Percentiles rank a stretch among this genome's conserved stretches.
Evolutionary conservation across 2,329 filamentous ascomycete genomes (phyloP).

Genomic region (Penicillium polonicum): DNA sequence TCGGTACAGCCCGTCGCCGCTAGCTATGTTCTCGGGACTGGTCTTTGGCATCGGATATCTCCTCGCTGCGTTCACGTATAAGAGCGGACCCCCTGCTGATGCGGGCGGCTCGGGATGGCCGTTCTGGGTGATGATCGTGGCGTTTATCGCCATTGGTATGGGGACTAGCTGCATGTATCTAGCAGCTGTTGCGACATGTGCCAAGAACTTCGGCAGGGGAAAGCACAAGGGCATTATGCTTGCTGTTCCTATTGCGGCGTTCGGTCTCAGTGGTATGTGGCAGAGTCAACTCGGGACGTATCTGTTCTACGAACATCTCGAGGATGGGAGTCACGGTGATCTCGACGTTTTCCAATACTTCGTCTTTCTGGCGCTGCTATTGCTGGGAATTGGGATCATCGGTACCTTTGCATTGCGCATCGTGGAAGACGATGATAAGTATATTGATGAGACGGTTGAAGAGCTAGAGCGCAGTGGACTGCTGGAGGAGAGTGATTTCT

Average conservation of each 20-base stretch:
- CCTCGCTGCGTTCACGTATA: conserved; percentile 76
- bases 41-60: conserved; percentile 81
- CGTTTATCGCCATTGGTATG: conserved; percentile 78
- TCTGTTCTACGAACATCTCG: conserved; percentile 69
- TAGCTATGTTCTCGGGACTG: conserved; percentile 69
- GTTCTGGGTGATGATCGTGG: conserved; percentile 77
- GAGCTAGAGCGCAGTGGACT: conserved; percentile 87
- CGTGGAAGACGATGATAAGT: conserved; percentile 75
- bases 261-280: conserved; percentile 95
- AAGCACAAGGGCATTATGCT: conserved; percentile 85
- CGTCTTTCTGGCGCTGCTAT: conserved; percentile 72
- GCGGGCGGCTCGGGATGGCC: conserved; percentile 61
- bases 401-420: conserved; percentile 74
- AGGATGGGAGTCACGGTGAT: conserved; percentile 59
- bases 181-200: conserved; percentile 86
- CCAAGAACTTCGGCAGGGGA: conserved; percentile 94
- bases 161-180: conserved; percentile 90
- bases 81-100: conserved; percentile 55
- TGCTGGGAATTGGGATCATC: conserved; percentile 68
- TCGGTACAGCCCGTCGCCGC: conserved; percentile 73
- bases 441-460: conserved; percentile 87
- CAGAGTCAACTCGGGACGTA: conserved; percentile 82
- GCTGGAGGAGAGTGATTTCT: conserved; percentile 68
- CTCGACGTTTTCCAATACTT: conserved; percentile 83
- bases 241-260: conserved; percentile 85